Evolutionary conservation across 2,329 filamentous ascomycete species (phyloP).

Genomic region (Pseudogymnoascus verrucosus): DNA sequence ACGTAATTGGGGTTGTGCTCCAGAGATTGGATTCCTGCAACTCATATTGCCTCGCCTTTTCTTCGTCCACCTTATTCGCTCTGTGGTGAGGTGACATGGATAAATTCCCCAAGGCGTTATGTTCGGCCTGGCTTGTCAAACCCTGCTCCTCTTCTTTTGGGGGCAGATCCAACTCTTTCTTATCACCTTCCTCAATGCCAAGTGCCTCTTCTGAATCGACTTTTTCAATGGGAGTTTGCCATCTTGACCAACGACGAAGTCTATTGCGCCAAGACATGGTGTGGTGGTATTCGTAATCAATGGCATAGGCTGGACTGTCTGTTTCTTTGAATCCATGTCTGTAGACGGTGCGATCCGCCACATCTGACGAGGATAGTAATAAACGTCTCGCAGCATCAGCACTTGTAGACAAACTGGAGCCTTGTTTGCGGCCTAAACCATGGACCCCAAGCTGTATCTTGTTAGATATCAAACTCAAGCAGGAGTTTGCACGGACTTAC

Average conservation of each 20-base stretch:
- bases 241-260: conserved; percentile 24
- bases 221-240: conserved; percentile 20
- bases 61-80: not conserved
- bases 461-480: conserved; percentile 7
- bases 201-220: not conserved
- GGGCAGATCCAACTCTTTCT: not conserved
- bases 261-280: conserved; percentile 24
- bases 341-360: conserved; percentile 14
- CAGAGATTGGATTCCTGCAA: not conserved
- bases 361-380: conserved; percentile 17
- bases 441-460: conserved; percentile 13
- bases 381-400: conserved; percentile 21
- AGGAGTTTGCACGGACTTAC: not conserved
- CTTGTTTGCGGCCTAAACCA: conserved; percentile 12
- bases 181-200: not conserved
- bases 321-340: conserved; percentile 16
- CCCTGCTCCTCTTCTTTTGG: not conserved
- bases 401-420: conserved; percentile 13
- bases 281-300: conserved; percentile 15
- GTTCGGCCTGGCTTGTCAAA: not conserved
- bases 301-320: conserved; percentile 7
- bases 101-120: not conserved
- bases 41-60: not conserved
- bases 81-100: not conserved
- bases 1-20: not conserved